Evolutionary conservation across 192 early-diverging fungal species (phyloP), one percentile per base, ranked within the genome.

Genomic region (Chytriomyces hyalinus): DNA sequence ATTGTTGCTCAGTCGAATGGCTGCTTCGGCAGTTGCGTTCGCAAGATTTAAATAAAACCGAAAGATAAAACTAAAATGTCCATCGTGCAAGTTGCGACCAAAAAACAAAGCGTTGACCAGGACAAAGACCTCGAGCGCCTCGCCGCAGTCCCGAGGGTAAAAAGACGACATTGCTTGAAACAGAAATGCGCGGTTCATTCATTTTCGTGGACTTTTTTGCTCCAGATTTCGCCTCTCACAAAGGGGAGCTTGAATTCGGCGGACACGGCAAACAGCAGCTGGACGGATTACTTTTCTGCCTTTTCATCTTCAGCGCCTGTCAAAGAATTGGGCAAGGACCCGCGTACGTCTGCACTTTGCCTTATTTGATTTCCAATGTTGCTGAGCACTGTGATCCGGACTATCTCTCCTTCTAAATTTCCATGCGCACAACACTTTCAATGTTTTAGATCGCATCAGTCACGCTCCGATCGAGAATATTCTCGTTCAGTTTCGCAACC

Each of bases 81-180:
- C 15, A 57, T 57, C 13, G 53, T 57, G 53, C 53, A 57, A 57
- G 53, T 57, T 57, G 53, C 20, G 53, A 57, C 15, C 53, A 48
- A 43, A 48, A 43, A 6, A 10, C n/a, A 28, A 8, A 22, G 49
- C 22, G 63, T 48, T 6, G 73, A 75, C 45, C 49, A 46, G 20
- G 63, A 65, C 63, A 26, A 22, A 6, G 49, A 62, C 47, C 61
- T 75, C 7, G 61, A n/a, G 7, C 73, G 73, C 13, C 61, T 75
- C 3, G 73, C 73, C 11, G 62, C 62, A 11, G 49, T 75, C 9
- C 73, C 44, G 49, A 28, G 73, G 73, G 73, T 75, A 65, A 64
- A 64, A 9, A 20, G 47, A n/a, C 15, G 11, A 24, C 9, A 15
- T 48, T 48, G 44, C 7, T 24, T 63, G 9, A 45, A 45, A 60